Evolutionary conservation across 2,329 filamentous ascomycete genomes (phyloP).

Genomic region (Venturia asperata): DNA sequence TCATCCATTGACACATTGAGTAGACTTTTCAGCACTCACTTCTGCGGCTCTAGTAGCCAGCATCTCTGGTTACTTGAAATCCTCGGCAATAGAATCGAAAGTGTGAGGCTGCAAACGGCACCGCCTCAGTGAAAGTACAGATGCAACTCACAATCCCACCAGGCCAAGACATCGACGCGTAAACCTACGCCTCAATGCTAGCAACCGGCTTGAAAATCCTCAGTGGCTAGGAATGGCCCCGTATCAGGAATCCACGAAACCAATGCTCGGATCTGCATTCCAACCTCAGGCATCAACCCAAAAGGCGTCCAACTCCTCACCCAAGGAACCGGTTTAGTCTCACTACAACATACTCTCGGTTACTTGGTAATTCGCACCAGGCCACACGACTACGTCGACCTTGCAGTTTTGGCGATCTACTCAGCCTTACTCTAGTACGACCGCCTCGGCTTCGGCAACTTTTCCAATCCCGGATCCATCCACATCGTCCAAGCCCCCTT

Average conservation of each 20-base stretch:
- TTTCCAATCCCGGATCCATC: constrained; percentile 27
- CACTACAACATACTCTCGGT: constrained; percentile 32
- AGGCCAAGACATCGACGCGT: background rate
- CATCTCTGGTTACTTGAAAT: too few relatives aligned
- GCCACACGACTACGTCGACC: constrained; percentile 36
- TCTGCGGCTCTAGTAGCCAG: too few relatives aligned
- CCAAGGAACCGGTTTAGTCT: constrained; percentile 37
- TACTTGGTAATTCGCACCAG: constrained; percentile 36
- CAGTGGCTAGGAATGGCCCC: background rate
- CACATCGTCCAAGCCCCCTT: constrained; percentile 33
- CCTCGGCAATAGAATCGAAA: too few relatives aligned
- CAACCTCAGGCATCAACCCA: background rate
- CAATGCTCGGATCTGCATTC: background rate
- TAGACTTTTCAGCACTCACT: too few relatives aligned
- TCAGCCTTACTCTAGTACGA: constrained; percentile 37
- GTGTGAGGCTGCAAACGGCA: too few relatives aligned
- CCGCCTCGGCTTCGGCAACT: constrained; percentile 34
- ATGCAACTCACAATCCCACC: background rate
- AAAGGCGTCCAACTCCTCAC: constrained; percentile 34
- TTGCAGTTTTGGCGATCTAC: constrained; percentile 34
- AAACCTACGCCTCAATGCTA: background rate
- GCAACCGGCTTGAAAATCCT: background rate
- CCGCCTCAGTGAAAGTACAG: too few relatives aligned
- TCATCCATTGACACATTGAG: too few relatives aligned
- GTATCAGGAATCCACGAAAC: background rate